These are phyloP conservation scores for Cercospora berteroae DNA, from an alignment of 2,329 filamentous ascomycete species.

Conservation along the genomic window DNA sequence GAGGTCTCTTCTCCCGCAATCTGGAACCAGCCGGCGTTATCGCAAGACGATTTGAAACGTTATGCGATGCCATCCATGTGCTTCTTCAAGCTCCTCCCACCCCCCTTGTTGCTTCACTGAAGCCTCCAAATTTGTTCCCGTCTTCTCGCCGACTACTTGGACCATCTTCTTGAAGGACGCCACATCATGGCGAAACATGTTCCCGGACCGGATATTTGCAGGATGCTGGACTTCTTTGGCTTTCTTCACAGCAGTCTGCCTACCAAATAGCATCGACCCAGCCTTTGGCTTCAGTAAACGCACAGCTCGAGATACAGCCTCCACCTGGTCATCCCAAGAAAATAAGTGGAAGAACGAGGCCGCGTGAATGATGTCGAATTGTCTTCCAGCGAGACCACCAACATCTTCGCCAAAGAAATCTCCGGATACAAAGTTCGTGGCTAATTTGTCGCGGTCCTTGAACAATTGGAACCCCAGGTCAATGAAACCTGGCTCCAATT, in stretches of 20 bases:
- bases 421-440: slow-evolving; percentile 33
- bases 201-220: slow-evolving; percentile 22
- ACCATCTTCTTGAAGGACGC: slow-evolving; percentile 41
- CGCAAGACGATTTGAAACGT: slow-evolving; percentile 4
- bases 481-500: slow-evolving; percentile 37
- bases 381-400: slow-evolving; percentile 23
- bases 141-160: slow-evolving; percentile 41
- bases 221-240: slow-evolving; percentile 29
- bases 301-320: slow-evolving; percentile 38
- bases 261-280: slow-evolving; percentile 42
- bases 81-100: background rate
- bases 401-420: slow-evolving; percentile 25
- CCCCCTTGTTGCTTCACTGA: slow-evolving; percentile 23
- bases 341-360: slow-evolving; percentile 49
- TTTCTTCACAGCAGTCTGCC: slow-evolving; percentile 39
- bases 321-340: slow-evolving; percentile 41
- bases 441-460: slow-evolving; percentile 35
- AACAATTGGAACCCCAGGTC: slow-evolving; percentile 43
- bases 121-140: slow-evolving; percentile 39
- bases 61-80: slow-evolving; percentile 3
- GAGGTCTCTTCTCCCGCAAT: background rate
- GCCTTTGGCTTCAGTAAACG: slow-evolving; percentile 37
- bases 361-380: slow-evolving; percentile 44
- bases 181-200: slow-evolving; percentile 40
- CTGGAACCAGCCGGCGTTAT: background rate